Evolutionary conservation across 1,139 yeast genomes (phyloP).

Genomic region (Hansenula anomala): DNA sequence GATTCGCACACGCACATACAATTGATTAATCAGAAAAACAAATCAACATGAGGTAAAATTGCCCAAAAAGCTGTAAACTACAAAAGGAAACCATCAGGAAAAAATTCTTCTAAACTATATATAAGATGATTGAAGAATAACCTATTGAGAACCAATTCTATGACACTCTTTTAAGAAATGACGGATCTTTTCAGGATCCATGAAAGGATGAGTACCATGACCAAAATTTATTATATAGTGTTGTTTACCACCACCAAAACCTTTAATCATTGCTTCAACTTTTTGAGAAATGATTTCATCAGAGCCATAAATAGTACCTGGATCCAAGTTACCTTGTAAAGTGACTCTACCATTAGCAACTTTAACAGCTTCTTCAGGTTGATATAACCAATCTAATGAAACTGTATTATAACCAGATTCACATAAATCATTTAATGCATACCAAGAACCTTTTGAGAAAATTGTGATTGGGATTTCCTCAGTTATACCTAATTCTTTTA

Average conservation of each 20-base stretch:
- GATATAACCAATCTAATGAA: slow-evolving; percentile 88
- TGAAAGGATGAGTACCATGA: slow-evolving; percentile 96
- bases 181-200: slow-evolving; percentile 86
- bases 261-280: slow-evolving; percentile 82
- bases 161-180: slow-evolving; percentile 87
- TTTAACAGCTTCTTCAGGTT: slow-evolving; percentile 80
- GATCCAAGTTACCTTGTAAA: slow-evolving; percentile 93
- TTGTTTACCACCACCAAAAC: slow-evolving; percentile 90
- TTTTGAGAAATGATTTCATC: slow-evolving; percentile 73
- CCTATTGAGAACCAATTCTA: slow-evolving; percentile 54
- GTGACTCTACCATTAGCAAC: slow-evolving; percentile 77
- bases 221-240: slow-evolving; percentile 92
- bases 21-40: too few relatives aligned
- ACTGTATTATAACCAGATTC: slow-evolving; percentile 82
- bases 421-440: slow-evolving; percentile 83
- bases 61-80: too few relatives aligned
- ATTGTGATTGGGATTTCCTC: slow-evolving; percentile 83
- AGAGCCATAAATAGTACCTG: slow-evolving; percentile 90
- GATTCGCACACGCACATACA: too few relatives aligned
- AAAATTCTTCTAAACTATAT: too few relatives aligned
- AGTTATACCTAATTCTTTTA: slow-evolving; percentile 62
- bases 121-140: too few relatives aligned
- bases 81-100: too few relatives aligned
- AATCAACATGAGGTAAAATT: too few relatives aligned
- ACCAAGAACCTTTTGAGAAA: slow-evolving; percentile 98